Conservation (phyloP, 352 stramenopile genomes). For the Globisporangium middletonii region DNA sequence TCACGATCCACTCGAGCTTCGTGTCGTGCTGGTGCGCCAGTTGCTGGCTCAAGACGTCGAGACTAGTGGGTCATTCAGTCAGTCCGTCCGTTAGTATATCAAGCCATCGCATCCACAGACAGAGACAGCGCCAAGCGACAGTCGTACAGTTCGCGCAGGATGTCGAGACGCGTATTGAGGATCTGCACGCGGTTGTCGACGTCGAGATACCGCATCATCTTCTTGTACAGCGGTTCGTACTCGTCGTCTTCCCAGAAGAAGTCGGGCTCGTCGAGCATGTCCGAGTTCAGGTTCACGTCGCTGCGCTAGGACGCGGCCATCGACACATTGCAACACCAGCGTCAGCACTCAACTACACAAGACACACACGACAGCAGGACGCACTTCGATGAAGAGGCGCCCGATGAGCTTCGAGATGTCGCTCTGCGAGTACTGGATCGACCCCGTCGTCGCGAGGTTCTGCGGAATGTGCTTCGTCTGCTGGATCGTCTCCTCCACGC, state of each 20-base stretch:
- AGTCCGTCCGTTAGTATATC: too few relatives aligned
- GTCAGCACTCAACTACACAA: constrained; percentile 19
- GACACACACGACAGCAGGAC: neutral
- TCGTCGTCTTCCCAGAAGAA: constrained; percentile 94
- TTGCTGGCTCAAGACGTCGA: constrained; percentile 91
- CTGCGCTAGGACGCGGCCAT: constrained; percentile 55
- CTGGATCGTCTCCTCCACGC: constrained; percentile 84
- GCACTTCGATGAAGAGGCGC: constrained; percentile 84
- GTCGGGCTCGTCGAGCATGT: constrained; percentile 93
- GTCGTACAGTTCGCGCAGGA: constrained; percentile 89
- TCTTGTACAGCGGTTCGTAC: constrained; percentile 90
- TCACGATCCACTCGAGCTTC: constrained; percentile 92
- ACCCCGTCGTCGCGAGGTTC: constrained; percentile 80
- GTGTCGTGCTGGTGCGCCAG: constrained; percentile 86
- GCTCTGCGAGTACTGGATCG: constrained; percentile 87
- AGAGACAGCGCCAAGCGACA: too few relatives aligned
- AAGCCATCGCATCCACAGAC: too few relatives aligned
- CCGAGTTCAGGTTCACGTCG: constrained; percentile 92
- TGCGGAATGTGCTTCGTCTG: constrained; percentile 87
- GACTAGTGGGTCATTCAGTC: too few relatives aligned
- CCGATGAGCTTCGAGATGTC: constrained; percentile 91
- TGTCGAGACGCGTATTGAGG: constrained; percentile 92
- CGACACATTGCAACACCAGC: too few relatives aligned
- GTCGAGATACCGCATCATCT: constrained; percentile 91
- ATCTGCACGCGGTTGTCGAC: constrained; percentile 90